Conservation (phyloP, 768 basidiomycete species). For the Rhodotorula taiwanensis region DNA sequence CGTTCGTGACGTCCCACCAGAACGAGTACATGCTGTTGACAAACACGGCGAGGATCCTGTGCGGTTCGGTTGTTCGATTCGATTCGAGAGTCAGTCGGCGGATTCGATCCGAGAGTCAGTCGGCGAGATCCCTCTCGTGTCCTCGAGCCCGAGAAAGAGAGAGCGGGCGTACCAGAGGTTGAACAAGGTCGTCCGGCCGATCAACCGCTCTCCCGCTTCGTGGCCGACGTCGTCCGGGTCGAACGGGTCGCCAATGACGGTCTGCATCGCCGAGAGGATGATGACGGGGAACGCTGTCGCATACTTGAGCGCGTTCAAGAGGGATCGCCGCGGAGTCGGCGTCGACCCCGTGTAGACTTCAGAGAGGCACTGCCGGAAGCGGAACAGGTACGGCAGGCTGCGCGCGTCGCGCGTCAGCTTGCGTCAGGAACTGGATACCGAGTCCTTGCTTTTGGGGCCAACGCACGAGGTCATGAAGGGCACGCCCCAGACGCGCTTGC, state of each 20-base stretch:
- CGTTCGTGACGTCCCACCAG: conserved; percentile 98
- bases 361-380: conserved; percentile 86
- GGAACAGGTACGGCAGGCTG: conserved; percentile 81
- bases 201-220: conserved; percentile 25
- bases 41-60: conserved; percentile 74
- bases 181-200: conserved; percentile 32
- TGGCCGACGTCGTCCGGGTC: conserved; percentile 8
- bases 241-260: conserved; percentile 35
- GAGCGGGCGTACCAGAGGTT: conserved; percentile 29
- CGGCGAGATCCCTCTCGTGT: too few relatives aligned
- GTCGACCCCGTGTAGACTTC: conserved; percentile 61
- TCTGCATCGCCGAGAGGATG: conserved; percentile 80
- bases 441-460: too few relatives aligned
- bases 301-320: conserved; percentile 92
- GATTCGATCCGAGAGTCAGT: too few relatives aligned
- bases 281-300: conserved; percentile 95
- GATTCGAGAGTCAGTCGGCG: too few relatives aligned
- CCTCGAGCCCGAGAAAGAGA: too few relatives aligned
- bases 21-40: conserved; percentile 91
- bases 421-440: too few relatives aligned
- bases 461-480: conserved; percentile 38
- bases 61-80: background rate
- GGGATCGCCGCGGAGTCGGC: conserved; percentile 62
- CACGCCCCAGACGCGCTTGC: conserved; percentile 34
- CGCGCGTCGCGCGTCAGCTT: too few relatives aligned